Evolutionary conservation across 169 alveolate species (phyloP).

Genomic region (Cryptosporidium baileyi): DNA sequence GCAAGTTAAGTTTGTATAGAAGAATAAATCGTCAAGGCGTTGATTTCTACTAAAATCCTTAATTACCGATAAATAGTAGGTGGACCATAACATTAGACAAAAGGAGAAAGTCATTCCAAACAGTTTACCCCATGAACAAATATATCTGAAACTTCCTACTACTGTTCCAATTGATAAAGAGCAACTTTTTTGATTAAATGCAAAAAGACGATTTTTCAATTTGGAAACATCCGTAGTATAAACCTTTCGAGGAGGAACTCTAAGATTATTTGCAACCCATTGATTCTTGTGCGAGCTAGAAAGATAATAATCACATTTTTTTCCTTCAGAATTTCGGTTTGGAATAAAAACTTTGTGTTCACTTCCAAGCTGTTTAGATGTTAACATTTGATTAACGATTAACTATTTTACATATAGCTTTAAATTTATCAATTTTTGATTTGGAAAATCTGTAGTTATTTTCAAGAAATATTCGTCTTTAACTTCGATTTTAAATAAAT

Average conservation of each 20-base stretch:
- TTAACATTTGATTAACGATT: background rate
- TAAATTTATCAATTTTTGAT: background rate
- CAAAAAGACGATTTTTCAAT: slow-evolving; percentile 44
- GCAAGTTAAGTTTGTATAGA: slow-evolving; percentile 12
- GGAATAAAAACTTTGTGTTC: background rate
- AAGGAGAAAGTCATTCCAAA: slow-evolving; percentile 14
- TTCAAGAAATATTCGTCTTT: too few species aligned
- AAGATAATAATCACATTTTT: background rate
- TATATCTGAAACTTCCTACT: slow-evolving; percentile 48
- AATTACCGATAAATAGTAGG: slow-evolving; percentile 3
- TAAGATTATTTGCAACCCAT: slow-evolving; percentile 26
- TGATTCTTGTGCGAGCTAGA: slow-evolving; percentile 9
- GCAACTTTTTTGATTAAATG: slow-evolving; percentile 61
- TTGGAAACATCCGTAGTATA: slow-evolving; percentile 29
- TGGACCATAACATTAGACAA: slow-evolving; percentile 33
- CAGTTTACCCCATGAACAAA: slow-evolving; percentile 52
- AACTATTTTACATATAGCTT: background rate
- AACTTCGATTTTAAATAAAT: too few species aligned
- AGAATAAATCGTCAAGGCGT: background rate
- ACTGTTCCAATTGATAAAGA: slow-evolving; percentile 43
- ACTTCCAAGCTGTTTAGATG: slow-evolving; percentile 3
- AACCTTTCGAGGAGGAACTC: slow-evolving; percentile 67
- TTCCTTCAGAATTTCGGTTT: background rate
- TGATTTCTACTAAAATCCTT: background rate
- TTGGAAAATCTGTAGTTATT: background rate